phyloP scores from a whole-genome alignment of 208 protist species.

The Wallacemonas sp. region DNA sequence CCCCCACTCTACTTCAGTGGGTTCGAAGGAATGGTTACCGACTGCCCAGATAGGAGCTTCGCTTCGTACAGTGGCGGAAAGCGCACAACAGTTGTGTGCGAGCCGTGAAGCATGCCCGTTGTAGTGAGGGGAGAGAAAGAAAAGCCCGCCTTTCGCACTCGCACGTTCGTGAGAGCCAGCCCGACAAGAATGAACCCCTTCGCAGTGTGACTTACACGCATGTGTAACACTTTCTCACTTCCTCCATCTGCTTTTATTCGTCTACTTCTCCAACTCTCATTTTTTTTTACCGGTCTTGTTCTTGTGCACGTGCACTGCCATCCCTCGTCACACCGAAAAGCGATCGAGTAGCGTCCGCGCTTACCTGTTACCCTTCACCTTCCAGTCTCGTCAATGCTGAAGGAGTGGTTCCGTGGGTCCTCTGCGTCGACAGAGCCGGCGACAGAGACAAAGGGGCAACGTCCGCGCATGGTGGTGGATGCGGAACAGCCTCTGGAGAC shows the following conservation, averaged over 20 bases:
- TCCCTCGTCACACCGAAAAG: not conserved
- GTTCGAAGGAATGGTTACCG: no score
- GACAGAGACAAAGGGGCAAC: slow-evolving; percentile 32
- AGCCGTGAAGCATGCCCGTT: no score
- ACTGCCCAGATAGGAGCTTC: no score
- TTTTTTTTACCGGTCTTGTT: not conserved
- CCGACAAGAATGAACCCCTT: no score
- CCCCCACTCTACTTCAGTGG: no score
- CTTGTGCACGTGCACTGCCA: not conserved
- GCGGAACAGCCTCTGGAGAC: slow-evolving; percentile 74
- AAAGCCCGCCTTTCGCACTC: no score
- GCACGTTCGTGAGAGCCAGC: no score
- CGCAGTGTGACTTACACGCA: no score
- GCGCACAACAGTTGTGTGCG: no score
- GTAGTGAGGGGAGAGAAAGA: no score
- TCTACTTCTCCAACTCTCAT: not conserved
- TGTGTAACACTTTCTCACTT: not conserved
- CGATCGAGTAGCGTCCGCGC: not conserved
- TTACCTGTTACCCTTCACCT: slow-evolving; percentile 11
- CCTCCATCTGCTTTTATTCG: not conserved
- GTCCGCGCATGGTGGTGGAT: slow-evolving; percentile 70
- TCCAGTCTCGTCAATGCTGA: slow-evolving; percentile 56
- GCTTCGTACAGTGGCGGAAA: no score
- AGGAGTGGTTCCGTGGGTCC: slow-evolving; percentile 75
- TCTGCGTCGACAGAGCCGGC: slow-evolving; percentile 27